Base-by-base conservation (phyloP, 441 rosid genomes). In the Brassica hybrid region DNA sequence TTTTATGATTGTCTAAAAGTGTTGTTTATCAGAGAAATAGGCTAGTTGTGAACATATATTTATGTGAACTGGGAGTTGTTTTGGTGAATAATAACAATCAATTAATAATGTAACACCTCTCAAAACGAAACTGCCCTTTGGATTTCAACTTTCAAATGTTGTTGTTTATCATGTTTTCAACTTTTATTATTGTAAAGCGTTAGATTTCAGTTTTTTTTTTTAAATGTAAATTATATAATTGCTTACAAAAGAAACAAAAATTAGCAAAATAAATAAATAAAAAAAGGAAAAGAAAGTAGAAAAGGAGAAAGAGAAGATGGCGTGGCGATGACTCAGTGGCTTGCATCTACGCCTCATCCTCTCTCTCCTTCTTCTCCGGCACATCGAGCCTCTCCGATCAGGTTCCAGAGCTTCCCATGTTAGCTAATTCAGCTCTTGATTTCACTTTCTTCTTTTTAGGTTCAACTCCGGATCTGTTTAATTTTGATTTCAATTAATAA, bases 241-340 rank as follows among this genome's bases (percentile, higher is more conserved):
- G 50, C 50, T 43, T 43, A 43, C 4, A 43, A 1, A 43, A 1
- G 50, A 43, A n/a, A 14, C 19, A 52, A 16, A 21, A n/a, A n/a
- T n/a, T n/a, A n/a, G n/a, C n/a, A n/a, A 14, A 41, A 45, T 1
- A 6, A 12, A 43, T 11, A 7, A 54, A 1, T 13, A 50, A 17
- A n/a, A n/a, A n/a, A n/a, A n/a, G n/a, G n/a, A 52, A 54, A 54
- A 54, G 59, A 54, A 54, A 54, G 59, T 54, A 50, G 1, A 38
- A 43, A 43, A 54, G 3, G 59, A 54, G 59, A 54, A 52, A 54
- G 23, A 54, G 59, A 54, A 54, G 59, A 54, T 54, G 59, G 59
- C 59, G 59, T 54, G 59, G 59, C 59, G 59, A 54, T 54, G 21
- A 54, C 59, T 54, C 23, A 54, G 59, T 54, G 59, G 59, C 59